Evolutionary conservation across 768 basidiomycete genomes (phyloP).

Genomic region (Serendipita vermifera): DNA sequence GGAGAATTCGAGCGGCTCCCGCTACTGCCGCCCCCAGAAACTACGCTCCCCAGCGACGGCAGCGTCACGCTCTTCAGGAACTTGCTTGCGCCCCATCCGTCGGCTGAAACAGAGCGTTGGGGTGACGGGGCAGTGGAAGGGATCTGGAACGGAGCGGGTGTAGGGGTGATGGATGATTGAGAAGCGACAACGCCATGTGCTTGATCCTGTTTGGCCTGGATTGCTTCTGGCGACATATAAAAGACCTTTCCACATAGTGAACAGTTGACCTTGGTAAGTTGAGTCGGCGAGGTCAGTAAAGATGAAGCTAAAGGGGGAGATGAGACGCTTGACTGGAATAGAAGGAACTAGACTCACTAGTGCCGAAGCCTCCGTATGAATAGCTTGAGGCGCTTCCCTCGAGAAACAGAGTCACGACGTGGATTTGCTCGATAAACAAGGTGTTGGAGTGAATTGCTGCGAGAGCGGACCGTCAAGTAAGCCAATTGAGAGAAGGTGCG

Average conservation of each 20-base stretch:
- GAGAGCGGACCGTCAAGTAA: slow-evolving; percentile 74
- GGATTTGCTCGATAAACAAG: slow-evolving; percentile 76
- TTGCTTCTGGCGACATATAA: slow-evolving; percentile 27
- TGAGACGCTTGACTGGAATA: not conserved
- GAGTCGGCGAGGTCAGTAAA: slow-evolving; percentile 25
- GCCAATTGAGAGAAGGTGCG: slow-evolving; percentile 89
- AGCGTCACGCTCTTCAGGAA: slow-evolving; percentile 1
- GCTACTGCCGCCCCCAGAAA: not conserved
- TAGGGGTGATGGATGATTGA: not conserved
- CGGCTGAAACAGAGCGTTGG: not conserved
- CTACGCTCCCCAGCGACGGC: not conserved
- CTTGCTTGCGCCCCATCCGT: not conserved
- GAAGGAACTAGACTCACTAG: not conserved
- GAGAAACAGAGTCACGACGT: slow-evolving; percentile 44
- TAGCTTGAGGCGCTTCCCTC: slow-evolving; percentile 33
- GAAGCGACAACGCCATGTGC: not conserved
- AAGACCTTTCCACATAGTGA: slow-evolving; percentile 58
- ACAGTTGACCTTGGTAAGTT: slow-evolving; percentile 47
- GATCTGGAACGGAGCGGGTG: not conserved
- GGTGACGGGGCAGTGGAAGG: not conserved
- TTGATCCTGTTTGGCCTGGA: not conserved
- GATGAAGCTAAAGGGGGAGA: slow-evolving; percentile 27
- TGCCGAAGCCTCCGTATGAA: slow-evolving; percentile 23
- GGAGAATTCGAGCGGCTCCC: not conserved
- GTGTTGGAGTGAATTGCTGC: slow-evolving; percentile 79